phyloP scores from a whole-genome alignment of 2,329 filamentous ascomycete genomes.

The Boeremia exigua region DNA sequence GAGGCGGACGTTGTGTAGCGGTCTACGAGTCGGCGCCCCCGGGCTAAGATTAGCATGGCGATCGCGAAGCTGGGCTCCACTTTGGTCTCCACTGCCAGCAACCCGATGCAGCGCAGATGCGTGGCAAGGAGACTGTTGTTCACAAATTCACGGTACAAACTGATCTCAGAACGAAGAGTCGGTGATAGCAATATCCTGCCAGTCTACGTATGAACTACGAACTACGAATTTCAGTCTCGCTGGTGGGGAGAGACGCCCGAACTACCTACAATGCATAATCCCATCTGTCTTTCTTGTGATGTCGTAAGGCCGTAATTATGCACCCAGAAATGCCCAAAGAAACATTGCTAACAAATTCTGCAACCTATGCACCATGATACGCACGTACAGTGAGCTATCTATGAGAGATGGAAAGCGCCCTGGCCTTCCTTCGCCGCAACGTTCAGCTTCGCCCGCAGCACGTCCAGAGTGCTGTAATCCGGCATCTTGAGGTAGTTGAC shows the following conservation, averaged over 20 bases:
- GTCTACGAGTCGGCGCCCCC: neutral
- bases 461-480: conserved; percentile 82
- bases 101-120: neutral
- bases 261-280: conserved; percentile 14
- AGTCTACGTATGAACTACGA: neutral
- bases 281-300: conserved; percentile 1
- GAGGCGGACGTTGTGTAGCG: conserved; percentile 10
- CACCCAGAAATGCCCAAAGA: conserved; percentile 16
- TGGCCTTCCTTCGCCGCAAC: conserved; percentile 94
- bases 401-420: conserved; percentile 96
- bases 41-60: conserved; percentile 8
- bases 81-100: neutral
- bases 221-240: neutral
- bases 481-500: conserved; percentile 99
- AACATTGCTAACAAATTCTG: conserved; percentile 11
- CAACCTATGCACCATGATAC: conserved; percentile 10
- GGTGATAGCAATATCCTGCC: neutral
- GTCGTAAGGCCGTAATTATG: conserved; percentile 16
- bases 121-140: neutral
- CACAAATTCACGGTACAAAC: neutral
- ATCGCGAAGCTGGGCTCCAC: conserved; percentile 5
- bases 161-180: no score
- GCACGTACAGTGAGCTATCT: conserved; percentile 28
- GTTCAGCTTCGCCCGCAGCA: conserved; percentile 78
- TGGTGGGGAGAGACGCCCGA: neutral